Conservation (phyloP, 306 rosid species). For the Mucuna pruriens region DNA sequence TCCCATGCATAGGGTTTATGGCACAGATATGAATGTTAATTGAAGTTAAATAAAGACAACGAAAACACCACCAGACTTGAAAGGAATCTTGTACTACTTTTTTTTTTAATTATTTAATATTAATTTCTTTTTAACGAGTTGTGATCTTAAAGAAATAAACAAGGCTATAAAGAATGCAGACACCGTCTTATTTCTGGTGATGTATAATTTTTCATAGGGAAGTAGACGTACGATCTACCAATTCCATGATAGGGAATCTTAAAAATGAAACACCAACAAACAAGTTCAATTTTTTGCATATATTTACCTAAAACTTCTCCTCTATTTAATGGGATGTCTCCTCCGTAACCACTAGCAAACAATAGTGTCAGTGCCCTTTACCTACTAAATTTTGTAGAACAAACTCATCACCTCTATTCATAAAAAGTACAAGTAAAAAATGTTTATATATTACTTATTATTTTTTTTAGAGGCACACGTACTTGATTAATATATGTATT, state of each 20-base stretch:
- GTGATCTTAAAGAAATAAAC: conserved; percentile 47
- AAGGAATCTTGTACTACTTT: conserved; percentile 32
- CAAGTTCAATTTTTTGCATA: conserved; percentile 28
- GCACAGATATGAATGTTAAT: neutral
- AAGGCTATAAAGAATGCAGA: conserved; percentile 17
- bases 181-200: conserved; percentile 18
- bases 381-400: neutral
- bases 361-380: neutral
- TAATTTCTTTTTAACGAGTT: conserved; percentile 6
- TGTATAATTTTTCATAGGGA: conserved; percentile 34
- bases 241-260: conserved; percentile 60
- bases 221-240: conserved; percentile 50
- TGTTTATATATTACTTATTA: neutral
- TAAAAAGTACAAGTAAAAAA: neutral
- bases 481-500: neutral
- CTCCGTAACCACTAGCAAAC: conserved; percentile 48
- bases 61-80: conserved; percentile 23
- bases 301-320: conserved; percentile 24
- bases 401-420: neutral
- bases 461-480: neutral
- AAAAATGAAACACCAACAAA: conserved; percentile 63
- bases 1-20: conserved; percentile 16
- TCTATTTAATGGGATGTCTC: conserved; percentile 48
- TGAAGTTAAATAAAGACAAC: conserved; percentile 27
- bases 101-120: neutral